These are phyloP conservation scores for Penicillium occitanis DNA, from an alignment of 2,329 filamentous ascomycete species.

Conservation along the genomic window DNA sequence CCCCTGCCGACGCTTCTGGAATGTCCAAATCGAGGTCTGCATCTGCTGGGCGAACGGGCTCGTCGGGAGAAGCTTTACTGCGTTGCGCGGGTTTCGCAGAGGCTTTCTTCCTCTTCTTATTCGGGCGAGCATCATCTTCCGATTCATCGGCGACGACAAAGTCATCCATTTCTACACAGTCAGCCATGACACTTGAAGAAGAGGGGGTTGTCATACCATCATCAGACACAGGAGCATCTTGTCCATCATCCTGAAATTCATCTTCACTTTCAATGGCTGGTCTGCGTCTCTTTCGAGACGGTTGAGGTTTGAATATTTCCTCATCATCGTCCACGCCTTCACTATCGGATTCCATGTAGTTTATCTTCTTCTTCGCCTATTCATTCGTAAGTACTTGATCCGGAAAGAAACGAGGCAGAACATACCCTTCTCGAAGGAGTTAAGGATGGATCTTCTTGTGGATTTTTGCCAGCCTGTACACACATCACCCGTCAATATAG, in stretches of 20 bases:
- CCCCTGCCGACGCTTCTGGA: conserved; percentile 53
- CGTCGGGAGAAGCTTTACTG: conserved; percentile 30
- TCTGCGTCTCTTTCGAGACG: conserved; percentile 58
- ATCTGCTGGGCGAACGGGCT: conserved; percentile 53
- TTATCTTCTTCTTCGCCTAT: conserved; percentile 59
- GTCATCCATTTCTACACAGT: conserved; percentile 69
- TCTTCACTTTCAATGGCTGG: conserved; percentile 68
- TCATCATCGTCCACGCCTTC: conserved; percentile 69
- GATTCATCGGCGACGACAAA: conserved; percentile 88
- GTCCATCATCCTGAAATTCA: conserved; percentile 61
- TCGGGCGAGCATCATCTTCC: conserved; percentile 65
- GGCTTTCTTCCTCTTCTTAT: conserved; percentile 72
- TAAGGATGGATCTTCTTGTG: conserved; percentile 51
- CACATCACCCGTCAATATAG: conserved; percentile 32
- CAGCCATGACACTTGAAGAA: neutral
- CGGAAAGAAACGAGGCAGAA: neutral
- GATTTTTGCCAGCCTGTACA: conserved; percentile 30
- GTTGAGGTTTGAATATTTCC: conserved; percentile 61
- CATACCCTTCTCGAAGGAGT: conserved; percentile 78
- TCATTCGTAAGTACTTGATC: conserved; percentile 6
- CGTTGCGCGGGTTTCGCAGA: conserved; percentile 44
- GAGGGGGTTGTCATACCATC: conserved; percentile 46
- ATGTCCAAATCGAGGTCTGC: conserved; percentile 59
- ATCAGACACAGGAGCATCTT: conserved; percentile 49
- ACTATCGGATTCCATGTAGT: conserved; percentile 85